Percentiles rank a stretch among this genome's conserved stretches.
These are phyloP conservation scores for Dactylellina sp. DNA, from an alignment of 2,329 filamentous ascomycete genomes.

Conservation along the genomic window DNA sequence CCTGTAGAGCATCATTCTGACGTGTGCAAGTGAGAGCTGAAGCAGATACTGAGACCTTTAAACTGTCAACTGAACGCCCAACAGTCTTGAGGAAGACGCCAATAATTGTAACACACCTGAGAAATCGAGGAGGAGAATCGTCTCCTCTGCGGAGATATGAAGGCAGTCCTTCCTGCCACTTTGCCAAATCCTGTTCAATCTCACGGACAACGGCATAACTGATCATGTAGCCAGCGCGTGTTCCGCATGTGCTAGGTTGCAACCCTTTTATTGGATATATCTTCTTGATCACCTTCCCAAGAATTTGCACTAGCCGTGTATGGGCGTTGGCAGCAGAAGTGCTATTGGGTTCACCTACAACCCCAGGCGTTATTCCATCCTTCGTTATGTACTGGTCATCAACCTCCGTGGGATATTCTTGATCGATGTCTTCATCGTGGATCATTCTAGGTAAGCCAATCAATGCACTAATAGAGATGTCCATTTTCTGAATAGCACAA, in stretches of 20 bases:
- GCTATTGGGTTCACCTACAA: slow-evolving; percentile 66
- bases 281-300: slow-evolving; percentile 73
- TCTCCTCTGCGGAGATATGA: slow-evolving; percentile 81
- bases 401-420: slow-evolving; percentile 73
- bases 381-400: slow-evolving; percentile 76
- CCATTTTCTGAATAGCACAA: slow-evolving; percentile 77
- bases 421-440: slow-evolving; percentile 75
- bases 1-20: slow-evolving; percentile 83
- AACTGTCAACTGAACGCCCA: slow-evolving; percentile 2
- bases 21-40: slow-evolving; percentile 82
- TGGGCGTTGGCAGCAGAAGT: slow-evolving; percentile 76
- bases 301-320: slow-evolving; percentile 73
- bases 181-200: slow-evolving; percentile 73
- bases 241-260: slow-evolving; percentile 67
- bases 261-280: slow-evolving; percentile 74
- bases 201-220: slow-evolving; percentile 74
- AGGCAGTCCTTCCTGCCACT: slow-evolving; percentile 77
- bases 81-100: background rate
- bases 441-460: slow-evolving; percentile 75
- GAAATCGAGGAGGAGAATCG: slow-evolving; percentile 72
- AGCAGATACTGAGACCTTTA: slow-evolving; percentile 76
- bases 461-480: slow-evolving; percentile 76
- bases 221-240: slow-evolving; percentile 70
- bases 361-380: slow-evolving; percentile 70
- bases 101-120: slow-evolving; percentile 56